Percentiles rank a stretch among this genome's conserved stretches.
Conservation (phyloP, 2,329 filamentous ascomycete genomes). For the Aspergillus chevalieri region DNA sequence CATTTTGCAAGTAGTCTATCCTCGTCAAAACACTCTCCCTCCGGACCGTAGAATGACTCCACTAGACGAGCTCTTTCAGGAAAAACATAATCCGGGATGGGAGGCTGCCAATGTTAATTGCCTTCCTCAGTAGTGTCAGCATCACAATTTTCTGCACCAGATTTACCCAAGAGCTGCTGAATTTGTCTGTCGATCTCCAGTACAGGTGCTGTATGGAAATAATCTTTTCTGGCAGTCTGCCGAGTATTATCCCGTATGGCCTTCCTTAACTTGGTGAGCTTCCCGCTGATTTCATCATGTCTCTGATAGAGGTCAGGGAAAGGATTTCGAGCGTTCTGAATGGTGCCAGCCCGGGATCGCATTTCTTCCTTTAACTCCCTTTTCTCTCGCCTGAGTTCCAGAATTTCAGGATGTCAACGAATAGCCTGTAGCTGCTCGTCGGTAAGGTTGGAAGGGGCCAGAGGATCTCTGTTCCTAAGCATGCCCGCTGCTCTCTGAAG, state of each 20-base stretch:
- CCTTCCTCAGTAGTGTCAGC: slow-evolving; percentile 57
- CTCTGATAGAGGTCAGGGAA: background rate
- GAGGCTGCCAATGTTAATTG: slow-evolving; percentile 65
- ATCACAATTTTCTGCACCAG: slow-evolving; percentile 59
- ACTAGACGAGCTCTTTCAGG: slow-evolving; percentile 16
- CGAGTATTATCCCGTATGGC: slow-evolving; percentile 12
- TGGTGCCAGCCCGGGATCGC: background rate
- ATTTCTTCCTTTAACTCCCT: background rate
- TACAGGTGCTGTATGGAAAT: slow-evolving; percentile 19
- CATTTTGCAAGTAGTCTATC: slow-evolving; percentile 19
- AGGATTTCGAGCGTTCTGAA: background rate
- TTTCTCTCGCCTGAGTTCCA: background rate
- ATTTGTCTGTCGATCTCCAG: slow-evolving; percentile 21
- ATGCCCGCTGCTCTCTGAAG: slow-evolving; percentile 17
- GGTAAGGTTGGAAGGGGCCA: background rate
- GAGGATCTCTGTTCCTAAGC: slow-evolving; percentile 17
- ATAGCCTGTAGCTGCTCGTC: background rate
- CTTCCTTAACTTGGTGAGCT: slow-evolving; percentile 17
- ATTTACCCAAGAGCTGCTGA: slow-evolving; percentile 17
- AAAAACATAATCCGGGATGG: slow-evolving; percentile 19
- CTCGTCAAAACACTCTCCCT: slow-evolving; percentile 18
- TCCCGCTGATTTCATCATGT: slow-evolving; percentile 8
- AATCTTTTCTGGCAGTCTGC: slow-evolving; percentile 19
- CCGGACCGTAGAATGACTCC: slow-evolving; percentile 21
- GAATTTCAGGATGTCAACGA: background rate